Base-by-base conservation (phyloP, 352 stramenopile genomes). In the Pythium periplocum region DNA sequence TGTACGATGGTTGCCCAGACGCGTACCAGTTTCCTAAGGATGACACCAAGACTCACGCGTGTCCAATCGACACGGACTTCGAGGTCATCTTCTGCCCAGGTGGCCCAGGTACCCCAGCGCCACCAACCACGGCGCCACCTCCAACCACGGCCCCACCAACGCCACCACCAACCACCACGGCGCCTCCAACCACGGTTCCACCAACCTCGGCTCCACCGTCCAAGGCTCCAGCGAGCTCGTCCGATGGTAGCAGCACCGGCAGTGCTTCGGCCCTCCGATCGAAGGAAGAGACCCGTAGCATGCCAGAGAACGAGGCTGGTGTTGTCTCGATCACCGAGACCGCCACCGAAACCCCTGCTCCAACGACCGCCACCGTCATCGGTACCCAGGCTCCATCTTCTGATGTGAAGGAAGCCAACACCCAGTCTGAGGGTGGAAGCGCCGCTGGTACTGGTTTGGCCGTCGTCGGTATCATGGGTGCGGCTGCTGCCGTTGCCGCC, bases 21-120 rank as follows among this genome's bases (percentile, higher is more conserved):
- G 80, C 71, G 32, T 88, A 90, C 66, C 71, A 85, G 52, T 86
- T 68, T 58, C 80, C 80, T 4, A 74, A 71, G 51, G 77, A 90
- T 49, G 74, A 87, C 65, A 75, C 43, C 47, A 90, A 90, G 72
- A 90, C 79, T 39, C 75, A 86, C 51, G 57, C 58, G 31, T 90
- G 79, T 45, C n/a, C 53, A 2, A 65, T 74, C 60, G 60, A 49
- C 34, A 71, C 67, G 37, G 59, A 83, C 52, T 86, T 88, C 48
- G 74, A 69, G 4, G 77, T 87, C 26, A 83, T 71, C 35, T 86
- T 86, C 62, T 87, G 78, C 37, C 71, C 75, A 12, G 71, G 73
- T 43, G 69, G 71, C 8, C 59, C 53, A 11, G 66, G 68, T 6
- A 42, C 39, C 30, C 31, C 48, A 1, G 10, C 46, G 8, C 12